These are phyloP conservation scores for carrot (Daucus carota) DNA, from an alignment of 129 eudicot species.

Conservation along the genomic window DNA sequence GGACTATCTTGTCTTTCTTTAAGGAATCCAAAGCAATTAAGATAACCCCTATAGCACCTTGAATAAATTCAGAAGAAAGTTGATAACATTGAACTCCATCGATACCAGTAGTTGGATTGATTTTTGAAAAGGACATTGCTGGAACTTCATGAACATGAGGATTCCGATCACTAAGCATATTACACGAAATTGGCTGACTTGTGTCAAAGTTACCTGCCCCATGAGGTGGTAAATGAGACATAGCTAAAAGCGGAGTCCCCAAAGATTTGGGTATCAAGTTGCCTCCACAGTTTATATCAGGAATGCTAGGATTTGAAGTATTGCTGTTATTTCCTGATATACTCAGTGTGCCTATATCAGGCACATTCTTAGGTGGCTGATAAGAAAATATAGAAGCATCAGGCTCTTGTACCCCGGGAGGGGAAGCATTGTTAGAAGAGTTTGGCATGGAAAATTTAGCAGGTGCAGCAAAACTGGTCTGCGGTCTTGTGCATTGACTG, in stretches of 20 bases:
- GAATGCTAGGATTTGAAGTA: neutral
- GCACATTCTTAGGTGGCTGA: conserved; percentile 6
- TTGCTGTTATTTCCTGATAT: neutral
- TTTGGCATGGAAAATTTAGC: neutral
- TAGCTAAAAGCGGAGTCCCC: neutral
- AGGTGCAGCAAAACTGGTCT: conserved; percentile 10
- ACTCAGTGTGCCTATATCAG: conserved; percentile 8
- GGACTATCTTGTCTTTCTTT: conserved; percentile 64
- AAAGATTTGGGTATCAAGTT: neutral
- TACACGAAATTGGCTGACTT: conserved; percentile 5
- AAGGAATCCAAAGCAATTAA: conserved; percentile 75
- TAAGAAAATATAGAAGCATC: conserved; percentile 10
- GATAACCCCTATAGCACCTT: conserved; percentile 65
- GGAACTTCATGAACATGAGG: conserved; percentile 5
- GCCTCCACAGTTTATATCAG: neutral
- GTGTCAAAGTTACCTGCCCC: neutral
- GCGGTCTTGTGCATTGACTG: conserved; percentile 9
- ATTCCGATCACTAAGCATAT: conserved; percentile 1
- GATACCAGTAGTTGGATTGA: neutral
- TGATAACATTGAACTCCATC: conserved; percentile 11
- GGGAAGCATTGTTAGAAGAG: conserved; percentile 3
- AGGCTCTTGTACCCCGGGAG: conserved; percentile 14
- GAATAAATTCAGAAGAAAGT: conserved; percentile 22
- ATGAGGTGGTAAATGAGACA: neutral
- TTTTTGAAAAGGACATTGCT: neutral